A percentile compares a stretch with the other conserved stretches of the same genome.
These are phyloP conservation scores for Linnemannia schmuckeri DNA, from an alignment of 192 early-diverging fungal species.

Conservation along the genomic window DNA sequence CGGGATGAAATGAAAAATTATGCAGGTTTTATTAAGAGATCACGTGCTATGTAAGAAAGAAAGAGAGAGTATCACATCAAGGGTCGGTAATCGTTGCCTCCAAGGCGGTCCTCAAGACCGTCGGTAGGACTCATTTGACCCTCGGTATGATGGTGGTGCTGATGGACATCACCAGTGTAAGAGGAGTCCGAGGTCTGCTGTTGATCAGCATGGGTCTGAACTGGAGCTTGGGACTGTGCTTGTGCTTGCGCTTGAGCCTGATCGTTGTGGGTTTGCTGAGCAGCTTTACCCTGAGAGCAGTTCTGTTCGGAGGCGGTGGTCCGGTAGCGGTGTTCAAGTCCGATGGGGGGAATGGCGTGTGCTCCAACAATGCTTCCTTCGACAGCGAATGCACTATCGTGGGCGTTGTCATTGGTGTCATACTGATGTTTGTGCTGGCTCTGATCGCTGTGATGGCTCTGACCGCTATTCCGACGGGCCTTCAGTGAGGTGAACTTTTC, in stretches of 20 bases:
- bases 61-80: not conserved
- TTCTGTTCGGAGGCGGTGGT: not conserved
- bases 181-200: not conserved
- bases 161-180: not conserved
- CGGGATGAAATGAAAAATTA: too few species aligned
- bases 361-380: constrained; percentile 18
- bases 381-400: constrained; percentile 31
- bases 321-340: not conserved
- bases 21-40: not conserved
- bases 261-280: not conserved
- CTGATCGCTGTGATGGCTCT: constrained; percentile 3
- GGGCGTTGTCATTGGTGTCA: constrained; percentile 3
- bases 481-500: constrained; percentile 17
- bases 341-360: constrained; percentile 35
- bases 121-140: not conserved
- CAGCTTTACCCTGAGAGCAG: not conserved
- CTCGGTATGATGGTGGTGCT: not conserved
- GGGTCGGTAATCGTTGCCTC: not conserved
- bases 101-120: not conserved
- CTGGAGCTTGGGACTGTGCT: not conserved
- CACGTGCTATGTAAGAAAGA: not conserved
- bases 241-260: constrained; percentile 5
- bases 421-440: not conserved
- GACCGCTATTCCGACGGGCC: not conserved
- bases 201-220: not conserved